These are phyloP conservation scores for Linderniella brevidens DNA, from an alignment of 257 asterid species.

Conservation along the genomic window DNA sequence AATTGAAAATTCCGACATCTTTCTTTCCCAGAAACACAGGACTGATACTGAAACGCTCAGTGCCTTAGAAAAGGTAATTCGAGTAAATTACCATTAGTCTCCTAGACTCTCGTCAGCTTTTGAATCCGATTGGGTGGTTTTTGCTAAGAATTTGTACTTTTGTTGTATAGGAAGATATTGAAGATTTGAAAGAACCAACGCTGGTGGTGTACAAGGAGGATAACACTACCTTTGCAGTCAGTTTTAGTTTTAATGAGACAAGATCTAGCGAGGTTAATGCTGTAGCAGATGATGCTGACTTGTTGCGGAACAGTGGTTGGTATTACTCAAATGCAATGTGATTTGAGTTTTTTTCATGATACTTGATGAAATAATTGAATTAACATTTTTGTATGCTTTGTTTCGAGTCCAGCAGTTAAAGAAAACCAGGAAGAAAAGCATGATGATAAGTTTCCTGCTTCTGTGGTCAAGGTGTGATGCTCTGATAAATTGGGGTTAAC, in stretches of 20 bases:
- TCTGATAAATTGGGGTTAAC: too few relatives aligned
- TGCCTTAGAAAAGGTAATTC: conserved; percentile 59
- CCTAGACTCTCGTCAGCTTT: background rate
- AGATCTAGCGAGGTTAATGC: conserved; percentile 18
- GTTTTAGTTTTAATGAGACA: conserved; percentile 10
- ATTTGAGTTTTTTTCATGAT: background rate
- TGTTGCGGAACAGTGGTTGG: conserved; percentile 35
- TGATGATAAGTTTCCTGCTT: too few relatives aligned
- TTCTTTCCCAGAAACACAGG: too few relatives aligned
- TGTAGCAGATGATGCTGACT: conserved; percentile 11
- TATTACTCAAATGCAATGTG: conserved; percentile 8
- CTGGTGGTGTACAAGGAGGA: conserved; percentile 52
- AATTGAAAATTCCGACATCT: too few relatives aligned
- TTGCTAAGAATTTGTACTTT: conserved; percentile 8
- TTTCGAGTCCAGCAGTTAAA: too few relatives aligned
- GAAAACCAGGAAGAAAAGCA: too few relatives aligned
- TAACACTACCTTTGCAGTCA: conserved; percentile 21
- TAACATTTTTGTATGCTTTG: background rate
- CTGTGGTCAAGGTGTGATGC: too few relatives aligned
- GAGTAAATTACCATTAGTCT: too few relatives aligned
- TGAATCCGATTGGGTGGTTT: conserved; percentile 1
- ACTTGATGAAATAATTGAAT: background rate
- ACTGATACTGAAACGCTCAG: conserved; percentile 23
- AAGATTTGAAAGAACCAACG: conserved; percentile 46
- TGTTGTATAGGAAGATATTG: conserved; percentile 32